Conservation (phyloP, 495 filamentous ascomycete species). For the Poronia punctata region DNA sequence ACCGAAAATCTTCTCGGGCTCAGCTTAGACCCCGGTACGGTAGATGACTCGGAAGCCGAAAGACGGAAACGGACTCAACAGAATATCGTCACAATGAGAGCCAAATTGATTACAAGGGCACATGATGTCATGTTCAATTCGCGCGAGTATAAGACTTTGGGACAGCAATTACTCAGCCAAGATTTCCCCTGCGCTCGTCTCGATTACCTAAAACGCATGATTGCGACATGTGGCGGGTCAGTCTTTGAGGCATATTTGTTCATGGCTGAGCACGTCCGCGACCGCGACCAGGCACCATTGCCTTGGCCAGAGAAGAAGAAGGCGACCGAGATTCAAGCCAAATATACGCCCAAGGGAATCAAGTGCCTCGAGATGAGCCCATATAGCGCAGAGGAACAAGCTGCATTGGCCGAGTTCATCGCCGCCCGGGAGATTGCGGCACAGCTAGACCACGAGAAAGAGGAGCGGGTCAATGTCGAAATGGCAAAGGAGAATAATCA, state of each 20-base stretch:
- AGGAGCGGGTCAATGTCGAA: constrained; percentile 38
- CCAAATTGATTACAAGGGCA: background rate
- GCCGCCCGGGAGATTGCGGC: constrained; percentile 20
- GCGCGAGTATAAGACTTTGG: constrained; percentile 1
- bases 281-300: constrained; percentile 1
- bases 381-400: constrained; percentile 7
- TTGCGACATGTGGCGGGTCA: no score
- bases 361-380: constrained; percentile 2
- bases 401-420: constrained; percentile 24
- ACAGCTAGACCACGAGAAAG: no score
- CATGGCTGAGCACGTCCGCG: constrained; percentile 18
- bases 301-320: constrained; percentile 21
- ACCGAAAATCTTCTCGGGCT: no score
- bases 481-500: constrained; percentile 40
- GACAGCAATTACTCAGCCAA: constrained; percentile 16
- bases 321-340: background rate
- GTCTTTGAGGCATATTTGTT: constrained; percentile 26
- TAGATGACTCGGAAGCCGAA: constrained; percentile 11
- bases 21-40: no score
- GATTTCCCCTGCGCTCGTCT: no score
- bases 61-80: background rate
- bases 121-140: background rate
- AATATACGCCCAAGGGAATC: constrained; percentile 6
- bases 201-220: no score
- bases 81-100: constrained; percentile 1